These are phyloP conservation scores for Racocetra persica DNA, from an alignment of 371 early-diverging fungal species.

Conservation along the genomic window DNA sequence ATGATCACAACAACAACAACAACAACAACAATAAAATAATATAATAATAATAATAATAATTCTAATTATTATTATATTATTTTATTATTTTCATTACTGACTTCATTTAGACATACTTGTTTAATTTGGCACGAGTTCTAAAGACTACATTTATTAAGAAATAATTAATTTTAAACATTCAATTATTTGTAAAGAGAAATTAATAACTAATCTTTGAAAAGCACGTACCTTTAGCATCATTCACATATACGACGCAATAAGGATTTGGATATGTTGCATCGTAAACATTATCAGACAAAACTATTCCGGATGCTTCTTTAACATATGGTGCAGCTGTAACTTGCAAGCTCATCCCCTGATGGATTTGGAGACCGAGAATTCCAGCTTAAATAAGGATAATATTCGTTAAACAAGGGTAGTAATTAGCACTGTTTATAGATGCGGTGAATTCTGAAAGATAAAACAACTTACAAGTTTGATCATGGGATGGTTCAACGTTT, in stretches of 20 bases:
- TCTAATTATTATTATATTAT: too few relatives aligned
- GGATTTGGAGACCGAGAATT: slow-evolving; percentile 36
- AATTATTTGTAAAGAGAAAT: not conserved
- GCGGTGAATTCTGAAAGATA: not conserved
- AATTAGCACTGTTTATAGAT: not conserved
- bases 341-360: slow-evolving; percentile 40
- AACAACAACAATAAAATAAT: not conserved
- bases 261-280: slow-evolving; percentile 34
- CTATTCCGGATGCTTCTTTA: not conserved
- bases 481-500: not conserved
- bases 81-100: too few relatives aligned
- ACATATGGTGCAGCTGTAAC: slow-evolving; percentile 32
- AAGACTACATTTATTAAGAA: slow-evolving; percentile 16
- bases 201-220: not conserved
- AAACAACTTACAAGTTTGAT: slow-evolving; percentile 22
- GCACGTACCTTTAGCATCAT: slow-evolving; percentile 28
- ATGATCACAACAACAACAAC: not conserved
- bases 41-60: too few relatives aligned
- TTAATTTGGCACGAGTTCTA: slow-evolving; percentile 31
- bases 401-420: not conserved
- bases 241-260: slow-evolving; percentile 42
- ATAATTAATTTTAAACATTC: not conserved
- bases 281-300: slow-evolving; percentile 4
- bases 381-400: slow-evolving; percentile 15
- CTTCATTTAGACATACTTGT: slow-evolving; percentile 18